Base-by-base conservation (phyloP, 2,329 filamentous ascomycete species). In the Teratosphaeria zuluensis region DNA sequence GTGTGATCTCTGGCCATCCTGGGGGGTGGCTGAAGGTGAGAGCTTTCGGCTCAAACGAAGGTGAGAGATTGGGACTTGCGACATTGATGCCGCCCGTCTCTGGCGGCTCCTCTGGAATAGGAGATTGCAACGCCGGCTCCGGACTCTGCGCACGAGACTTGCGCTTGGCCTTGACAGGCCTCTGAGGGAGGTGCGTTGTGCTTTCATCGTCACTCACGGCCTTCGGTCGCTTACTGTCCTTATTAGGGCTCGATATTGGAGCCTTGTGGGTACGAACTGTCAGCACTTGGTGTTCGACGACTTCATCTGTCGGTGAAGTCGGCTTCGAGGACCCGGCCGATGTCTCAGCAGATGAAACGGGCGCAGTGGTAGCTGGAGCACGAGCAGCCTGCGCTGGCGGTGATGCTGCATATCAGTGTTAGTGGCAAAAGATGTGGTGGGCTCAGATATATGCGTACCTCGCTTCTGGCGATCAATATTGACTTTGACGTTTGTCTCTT, bases 401-500 rank as follows among this genome's bases (percentile, higher is more conserved):
- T 30, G 62, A 62, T 53, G 62, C 62, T 55, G 59, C 58, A 42
- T 31, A 55, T 42, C 28, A 19, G 46, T 32, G 56, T 61, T 53
- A 64, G 64, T 56, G 19, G 28, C 51, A 16, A 8, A 30, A 8
- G 19, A 24, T 24, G 4, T 31, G 7, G 31, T 53, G 31, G 51
- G 51, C 21, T 28, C 9, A 8, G 42, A 19, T n/a, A 48, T 19
- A 7, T 14, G 42, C 54, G 12, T 51, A 24, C 77, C 71, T 73
- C 79, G 81, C 68, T 77, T 81, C 48, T 73, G 61, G 65, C 78
- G 81, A 51, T 68, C 67, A 30, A 68, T 64, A 62, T 79, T 81
- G 55, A 73, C 73, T 21, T 73, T 72, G 62, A 84, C 77, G 57
- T 75, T 84, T 53, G 81, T 79, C 63, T 88, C 85, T 67, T 86